phyloP scores from a whole-genome alignment of 2,329 filamentous ascomycete species.

The Colletotrichum chrysophilum region DNA sequence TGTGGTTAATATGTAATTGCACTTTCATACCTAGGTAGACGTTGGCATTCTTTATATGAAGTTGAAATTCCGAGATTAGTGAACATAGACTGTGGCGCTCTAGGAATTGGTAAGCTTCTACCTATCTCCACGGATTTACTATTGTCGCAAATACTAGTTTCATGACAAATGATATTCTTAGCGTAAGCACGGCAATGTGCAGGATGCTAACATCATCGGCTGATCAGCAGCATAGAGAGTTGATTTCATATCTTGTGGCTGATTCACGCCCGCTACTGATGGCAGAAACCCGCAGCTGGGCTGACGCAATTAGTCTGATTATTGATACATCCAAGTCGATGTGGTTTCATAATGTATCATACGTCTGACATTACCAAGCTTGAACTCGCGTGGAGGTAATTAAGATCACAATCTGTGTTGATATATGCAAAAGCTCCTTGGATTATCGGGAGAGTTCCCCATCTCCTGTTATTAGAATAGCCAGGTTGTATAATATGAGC shows the following conservation, averaged over 20 bases:
- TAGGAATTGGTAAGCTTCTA: not conserved
- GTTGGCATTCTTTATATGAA: not conserved
- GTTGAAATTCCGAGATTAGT: not conserved
- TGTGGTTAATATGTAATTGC: not conserved
- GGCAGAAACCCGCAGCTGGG: not conserved
- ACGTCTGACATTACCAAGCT: not conserved
- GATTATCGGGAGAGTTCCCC: too few species aligned
- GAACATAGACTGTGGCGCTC: not conserved
- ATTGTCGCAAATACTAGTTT: not conserved
- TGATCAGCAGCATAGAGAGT: not conserved
- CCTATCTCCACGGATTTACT: not conserved
- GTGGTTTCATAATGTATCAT: rapidly evolving
- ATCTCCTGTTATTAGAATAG: rapidly evolving
- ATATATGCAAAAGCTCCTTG: not conserved
- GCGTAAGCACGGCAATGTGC: not conserved
- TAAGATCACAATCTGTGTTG: not conserved
- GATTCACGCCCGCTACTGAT: not conserved
- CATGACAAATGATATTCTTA: not conserved
- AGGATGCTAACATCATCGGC: not conserved
- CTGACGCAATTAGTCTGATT: not conserved
- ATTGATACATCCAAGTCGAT: not conserved
- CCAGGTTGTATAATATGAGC: too few species aligned
- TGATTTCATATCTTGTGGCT: not conserved
- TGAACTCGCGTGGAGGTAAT: not conserved
- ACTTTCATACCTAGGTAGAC: not conserved